Evolutionary conservation across 768 basidiomycete genomes (phyloP).

Genomic region (Rhodotorula sphaerocarpa): DNA sequence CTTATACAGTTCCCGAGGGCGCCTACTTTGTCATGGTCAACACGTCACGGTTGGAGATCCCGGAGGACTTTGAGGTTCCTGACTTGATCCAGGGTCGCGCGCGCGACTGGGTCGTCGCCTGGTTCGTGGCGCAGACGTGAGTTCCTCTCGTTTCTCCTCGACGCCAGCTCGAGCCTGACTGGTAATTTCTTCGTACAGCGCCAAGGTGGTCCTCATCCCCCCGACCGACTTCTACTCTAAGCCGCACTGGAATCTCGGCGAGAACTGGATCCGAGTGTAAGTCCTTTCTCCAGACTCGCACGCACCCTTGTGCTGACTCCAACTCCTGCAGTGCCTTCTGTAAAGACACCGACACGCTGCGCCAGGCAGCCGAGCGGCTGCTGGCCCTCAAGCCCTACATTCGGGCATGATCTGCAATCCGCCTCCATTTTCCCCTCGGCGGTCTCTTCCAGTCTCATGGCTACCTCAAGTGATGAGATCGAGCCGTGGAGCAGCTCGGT

Average conservation of each 20-base stretch:
- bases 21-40: slow-evolving; percentile 76
- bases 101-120: slow-evolving; percentile 43
- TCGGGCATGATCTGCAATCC: slow-evolving; percentile 7
- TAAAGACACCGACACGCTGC: slow-evolving; percentile 82
- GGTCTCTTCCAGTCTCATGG: too few species aligned
- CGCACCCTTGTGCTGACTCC: too few species aligned
- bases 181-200: neutral
- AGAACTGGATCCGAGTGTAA: slow-evolving; percentile 30
- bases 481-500: too few species aligned
- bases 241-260: slow-evolving; percentile 24
- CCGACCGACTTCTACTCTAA: slow-evolving; percentile 38
- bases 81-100: slow-evolving; percentile 43
- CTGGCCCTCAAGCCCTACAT: slow-evolving; percentile 64
- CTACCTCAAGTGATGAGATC: too few species aligned
- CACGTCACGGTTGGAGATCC: slow-evolving; percentile 43
- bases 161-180: neutral
- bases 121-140: slow-evolving; percentile 38
- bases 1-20: slow-evolving; percentile 67
- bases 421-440: too few species aligned
- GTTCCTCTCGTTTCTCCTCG: neutral
- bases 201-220: slow-evolving; percentile 19
- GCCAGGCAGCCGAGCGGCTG: slow-evolving; percentile 71
- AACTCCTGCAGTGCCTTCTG: slow-evolving; percentile 87
- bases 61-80: slow-evolving; percentile 42
- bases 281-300: neutral